Evolutionary conservation across 2,329 filamentous ascomycete genomes (phyloP).

Genomic region (Colletotrichum coccodes): DNA sequence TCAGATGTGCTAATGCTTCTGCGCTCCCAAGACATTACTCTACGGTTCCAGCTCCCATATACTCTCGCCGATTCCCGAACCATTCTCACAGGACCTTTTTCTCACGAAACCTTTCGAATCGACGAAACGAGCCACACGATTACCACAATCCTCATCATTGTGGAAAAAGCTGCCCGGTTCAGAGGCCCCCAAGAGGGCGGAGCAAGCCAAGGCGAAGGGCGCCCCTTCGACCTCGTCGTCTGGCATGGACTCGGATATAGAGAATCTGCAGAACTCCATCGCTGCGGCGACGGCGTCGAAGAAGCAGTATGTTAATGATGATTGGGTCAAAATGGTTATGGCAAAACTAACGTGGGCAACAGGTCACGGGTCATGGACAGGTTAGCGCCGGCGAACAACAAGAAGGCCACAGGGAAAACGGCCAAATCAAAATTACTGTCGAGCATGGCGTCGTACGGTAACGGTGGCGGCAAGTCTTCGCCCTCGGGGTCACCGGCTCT

Average conservation of each 20-base stretch:
- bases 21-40: conserved; percentile 57
- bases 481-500: conserved; percentile 65
- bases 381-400: conserved; percentile 42
- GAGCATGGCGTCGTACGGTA: conserved; percentile 47
- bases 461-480: conserved; percentile 47
- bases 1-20: conserved; percentile 15
- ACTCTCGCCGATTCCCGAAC: conserved; percentile 55
- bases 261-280: conserved; percentile 57
- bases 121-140: conserved; percentile 55
- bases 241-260: conserved; percentile 60
- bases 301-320: conserved; percentile 40
- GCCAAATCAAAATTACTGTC: conserved; percentile 56
- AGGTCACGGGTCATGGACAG: conserved; percentile 46
- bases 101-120: conserved; percentile 62
- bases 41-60: conserved; percentile 63
- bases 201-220: conserved; percentile 42
- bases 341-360: conserved; percentile 42
- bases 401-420: conserved; percentile 46
- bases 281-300: conserved; percentile 56
- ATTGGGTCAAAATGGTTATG: conserved; percentile 35
- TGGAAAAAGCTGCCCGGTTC: conserved; percentile 48
- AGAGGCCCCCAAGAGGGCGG: conserved; percentile 43
- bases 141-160: conserved; percentile 63
- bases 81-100: conserved; percentile 66
- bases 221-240: conserved; percentile 47